Evolutionary conservation across 2,329 filamentous ascomycete species (phyloP), one percentile per base, ranked within the genome.

Genomic region (Zymoseptoria passerinii): DNA sequence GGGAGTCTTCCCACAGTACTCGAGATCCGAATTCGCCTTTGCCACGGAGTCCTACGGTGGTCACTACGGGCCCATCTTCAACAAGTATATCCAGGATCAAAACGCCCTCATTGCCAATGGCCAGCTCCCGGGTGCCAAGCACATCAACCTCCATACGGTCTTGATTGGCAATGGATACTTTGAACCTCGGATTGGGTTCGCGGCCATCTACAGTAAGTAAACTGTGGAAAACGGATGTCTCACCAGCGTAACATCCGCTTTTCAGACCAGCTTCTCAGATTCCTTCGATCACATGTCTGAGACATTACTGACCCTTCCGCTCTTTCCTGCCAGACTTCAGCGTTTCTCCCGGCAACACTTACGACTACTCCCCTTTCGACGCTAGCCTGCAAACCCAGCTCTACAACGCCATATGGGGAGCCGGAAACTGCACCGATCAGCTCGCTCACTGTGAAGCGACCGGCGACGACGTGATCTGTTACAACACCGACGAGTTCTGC

Each of bases 371-470:
- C 1, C 80, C 80, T 1, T 82, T 74, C 72, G 81, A 81, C 67
- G 75, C 72, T 8, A 75, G 77, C 2, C 70, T 78, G 28, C 74
- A 80, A 57, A 72, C 73, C 0, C 71, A 78, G 66, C 77, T 83
- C 70, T 82, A 82, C 74, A 83, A 85, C 71, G 80, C 80, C 63
- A 67, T 85, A 28, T 86, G 84, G 66, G 83, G 83, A 1, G 66
- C 74, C 2, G 83, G 83, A 29, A 85, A 85, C 68, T 86, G 84
- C 68, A 69, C 81, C 27, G 82, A 85, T 65, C 76, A 77, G 56
- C 78, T 81, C n/a, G 72, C 76, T 10, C 74, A 80, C 60, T 87
- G 83, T 75, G 78, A 79, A 61, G 74, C 74, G 1, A 76, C 75
- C 4, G 80, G 80, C 0, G 70, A 75, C 53, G 75, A 84, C 64